Percentiles rank a stretch among this genome's conserved stretches.
phyloP scores from a whole-genome alignment of 345 rosid species.

The Passiflora organensis region DNA sequence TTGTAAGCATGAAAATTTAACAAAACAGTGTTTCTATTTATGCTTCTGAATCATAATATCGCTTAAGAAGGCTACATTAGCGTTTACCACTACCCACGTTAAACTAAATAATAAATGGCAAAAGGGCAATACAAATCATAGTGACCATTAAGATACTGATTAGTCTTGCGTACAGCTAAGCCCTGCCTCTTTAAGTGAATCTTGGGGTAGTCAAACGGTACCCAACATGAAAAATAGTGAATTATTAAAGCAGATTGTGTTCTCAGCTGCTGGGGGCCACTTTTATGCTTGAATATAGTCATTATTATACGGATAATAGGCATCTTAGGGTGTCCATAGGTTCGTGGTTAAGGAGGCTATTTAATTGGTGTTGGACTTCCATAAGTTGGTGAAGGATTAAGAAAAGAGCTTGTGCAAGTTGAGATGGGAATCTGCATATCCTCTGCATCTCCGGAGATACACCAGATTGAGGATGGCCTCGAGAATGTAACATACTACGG shows the following conservation, averaged over 20 bases:
- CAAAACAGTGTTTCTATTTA: too few relatives aligned
- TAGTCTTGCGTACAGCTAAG: slow-evolving; percentile 18
- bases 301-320: slow-evolving; percentile 20
- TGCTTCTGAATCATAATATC: too few relatives aligned
- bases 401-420: background rate
- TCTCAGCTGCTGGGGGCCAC: slow-evolving; percentile 37
- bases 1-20: too few relatives aligned
- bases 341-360: slow-evolving; percentile 13
- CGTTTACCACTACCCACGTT: too few relatives aligned
- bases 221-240: slow-evolving; percentile 14
- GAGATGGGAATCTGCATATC: slow-evolving; percentile 58
- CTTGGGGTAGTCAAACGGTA: slow-evolving; percentile 41
- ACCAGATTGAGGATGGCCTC: slow-evolving; percentile 19
- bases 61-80: too few relatives aligned
- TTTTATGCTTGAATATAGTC: slow-evolving; percentile 1
- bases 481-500: slow-evolving; percentile 20
- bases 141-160: too few relatives aligned
- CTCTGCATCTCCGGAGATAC: slow-evolving; percentile 40
- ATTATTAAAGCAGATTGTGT: slow-evolving; percentile 28
- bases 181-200: slow-evolving; percentile 53
- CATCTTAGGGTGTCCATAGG: slow-evolving; percentile 20
- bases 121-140: too few relatives aligned
- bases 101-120: too few relatives aligned
- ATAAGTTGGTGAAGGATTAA: background rate
- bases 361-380: slow-evolving; percentile 15